Percentiles rank a stretch among this genome's conserved stretches.
These are phyloP conservation scores for Dissophora globulifera DNA, from an alignment of 192 early-diverging fungal species.

Conservation along the genomic window DNA sequence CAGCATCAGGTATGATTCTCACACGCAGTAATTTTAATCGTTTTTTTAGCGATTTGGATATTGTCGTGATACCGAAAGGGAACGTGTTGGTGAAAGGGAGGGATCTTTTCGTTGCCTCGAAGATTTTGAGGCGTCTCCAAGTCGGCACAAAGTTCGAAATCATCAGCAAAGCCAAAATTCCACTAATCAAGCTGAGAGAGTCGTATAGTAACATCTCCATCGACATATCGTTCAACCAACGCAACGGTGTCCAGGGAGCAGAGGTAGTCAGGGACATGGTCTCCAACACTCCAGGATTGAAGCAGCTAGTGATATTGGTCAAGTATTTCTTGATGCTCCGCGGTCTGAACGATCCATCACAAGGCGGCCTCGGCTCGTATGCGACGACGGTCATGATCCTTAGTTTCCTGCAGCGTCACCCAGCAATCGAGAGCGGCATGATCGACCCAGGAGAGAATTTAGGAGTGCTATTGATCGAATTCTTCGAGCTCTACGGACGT, in stretches of 20 bases:
- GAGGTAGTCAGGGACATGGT: slow-evolving; percentile 68
- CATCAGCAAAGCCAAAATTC: slow-evolving; percentile 72
- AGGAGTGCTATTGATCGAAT: slow-evolving; percentile 91
- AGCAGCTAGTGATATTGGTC: slow-evolving; percentile 79
- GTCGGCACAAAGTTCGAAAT: slow-evolving; percentile 64
- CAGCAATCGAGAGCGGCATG: slow-evolving; percentile 70
- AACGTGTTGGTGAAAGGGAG: neutral
- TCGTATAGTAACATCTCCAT: slow-evolving; percentile 72
- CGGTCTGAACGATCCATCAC: slow-evolving; percentile 87
- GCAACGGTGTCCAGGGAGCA: slow-evolving; percentile 71
- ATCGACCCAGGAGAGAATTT: slow-evolving; percentile 80
- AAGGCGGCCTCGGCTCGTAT: slow-evolving; percentile 91
- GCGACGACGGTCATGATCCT: slow-evolving; percentile 80
- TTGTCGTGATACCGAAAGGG: neutral
- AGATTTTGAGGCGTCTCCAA: slow-evolving; percentile 51
- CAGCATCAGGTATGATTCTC: too few species aligned
- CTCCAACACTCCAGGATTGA: slow-evolving; percentile 67
- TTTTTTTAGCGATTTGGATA: slow-evolving; percentile 38
- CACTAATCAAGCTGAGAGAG: slow-evolving; percentile 92
- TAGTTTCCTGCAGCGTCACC: slow-evolving; percentile 89
- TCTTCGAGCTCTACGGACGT: slow-evolving; percentile 92
- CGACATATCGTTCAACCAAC: slow-evolving; percentile 88
- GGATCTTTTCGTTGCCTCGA: slow-evolving; percentile 2
- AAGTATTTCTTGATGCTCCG: slow-evolving; percentile 88
- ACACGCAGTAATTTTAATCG: neutral